A percentile compares a stretch with the other conserved stretches of the same genome.
Conservation (phyloP, 148 eudicot genomes). For the Persicaria maculosa region DNA sequence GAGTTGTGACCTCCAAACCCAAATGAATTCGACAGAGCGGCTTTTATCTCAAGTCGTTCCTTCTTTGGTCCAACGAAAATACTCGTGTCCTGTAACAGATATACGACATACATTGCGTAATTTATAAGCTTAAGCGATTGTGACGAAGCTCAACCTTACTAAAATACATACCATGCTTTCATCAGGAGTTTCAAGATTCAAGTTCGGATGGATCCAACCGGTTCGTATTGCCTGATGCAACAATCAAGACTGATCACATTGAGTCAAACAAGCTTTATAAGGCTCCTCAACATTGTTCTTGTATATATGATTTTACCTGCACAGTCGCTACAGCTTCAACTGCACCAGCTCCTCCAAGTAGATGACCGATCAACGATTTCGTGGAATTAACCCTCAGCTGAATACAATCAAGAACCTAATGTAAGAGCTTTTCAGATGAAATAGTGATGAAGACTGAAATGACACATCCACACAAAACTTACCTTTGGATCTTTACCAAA, state of each 20-base stretch:
- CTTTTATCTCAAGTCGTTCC: slow-evolving; percentile 70
- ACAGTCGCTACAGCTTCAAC: slow-evolving; percentile 95
- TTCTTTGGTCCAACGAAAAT: slow-evolving; percentile 78
- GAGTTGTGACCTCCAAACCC: slow-evolving; percentile 99
- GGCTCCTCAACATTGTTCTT: no score
- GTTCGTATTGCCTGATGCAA: slow-evolving; percentile 68
- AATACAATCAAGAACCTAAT: not conserved
- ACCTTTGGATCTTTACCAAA: slow-evolving; percentile 90
- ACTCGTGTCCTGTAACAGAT: slow-evolving; percentile 46
- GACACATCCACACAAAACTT: not conserved
- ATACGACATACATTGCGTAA: no score
- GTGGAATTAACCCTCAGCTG: slow-evolving; percentile 86
- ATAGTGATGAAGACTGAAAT: slow-evolving; percentile 4
- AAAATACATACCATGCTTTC: slow-evolving; percentile 63
- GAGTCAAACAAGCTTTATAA: no score
- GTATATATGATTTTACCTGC: slow-evolving; percentile 41
- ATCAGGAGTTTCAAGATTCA: slow-evolving; percentile 88
- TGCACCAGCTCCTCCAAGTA: slow-evolving; percentile 96
- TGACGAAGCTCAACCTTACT: no score
- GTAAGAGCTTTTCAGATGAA: not conserved
- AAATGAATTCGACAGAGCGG: slow-evolving; percentile 89
- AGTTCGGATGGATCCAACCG: slow-evolving; percentile 96
- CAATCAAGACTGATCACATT: not conserved
- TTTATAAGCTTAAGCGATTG: no score
- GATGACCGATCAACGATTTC: slow-evolving; percentile 93